Evolutionary conservation across 1,139 yeast genomes (phyloP).

Genomic region (Zygoascus hellenicus): DNA sequence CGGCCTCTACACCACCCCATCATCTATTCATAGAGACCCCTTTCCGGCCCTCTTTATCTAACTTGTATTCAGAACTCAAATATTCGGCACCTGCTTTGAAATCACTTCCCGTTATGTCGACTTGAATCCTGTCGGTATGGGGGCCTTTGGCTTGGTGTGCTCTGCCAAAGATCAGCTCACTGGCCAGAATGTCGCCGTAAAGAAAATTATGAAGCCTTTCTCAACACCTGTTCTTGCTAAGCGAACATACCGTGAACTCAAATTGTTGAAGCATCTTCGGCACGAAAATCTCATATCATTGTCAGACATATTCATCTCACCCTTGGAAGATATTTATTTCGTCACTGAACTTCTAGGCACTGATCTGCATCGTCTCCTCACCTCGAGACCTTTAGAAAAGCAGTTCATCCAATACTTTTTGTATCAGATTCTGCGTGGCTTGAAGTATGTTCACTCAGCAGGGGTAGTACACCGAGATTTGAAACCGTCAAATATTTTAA

Average conservation of each 20-base stretch:
- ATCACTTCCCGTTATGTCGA: constrained; percentile 88
- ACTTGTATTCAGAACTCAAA: constrained; percentile 40
- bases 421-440: constrained; percentile 86
- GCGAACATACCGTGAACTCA: constrained; percentile 92
- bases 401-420: constrained; percentile 95
- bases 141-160: constrained; percentile 96
- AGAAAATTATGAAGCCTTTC: constrained; percentile 96
- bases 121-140: constrained; percentile 97
- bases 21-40: not conserved
- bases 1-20: too few species aligned
- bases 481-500: constrained; percentile 86
- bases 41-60: not conserved
- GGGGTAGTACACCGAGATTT: constrained; percentile 95
- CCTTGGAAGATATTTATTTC: constrained; percentile 92
- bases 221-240: constrained; percentile 92
- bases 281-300: constrained; percentile 92
- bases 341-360: constrained; percentile 97
- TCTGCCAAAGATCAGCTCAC: constrained; percentile 91
- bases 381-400: constrained; percentile 89
- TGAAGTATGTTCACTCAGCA: constrained; percentile 93
- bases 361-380: constrained; percentile 83
- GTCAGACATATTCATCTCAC: constrained; percentile 91
- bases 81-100: constrained; percentile 52
- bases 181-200: constrained; percentile 91
- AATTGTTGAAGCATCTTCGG: constrained; percentile 83